Percentiles rank a stretch among this genome's conserved stretches.
phyloP scores from a whole-genome alignment of 805 yeast genomes.

The Wickerhamiella vanderwaltii region DNA sequence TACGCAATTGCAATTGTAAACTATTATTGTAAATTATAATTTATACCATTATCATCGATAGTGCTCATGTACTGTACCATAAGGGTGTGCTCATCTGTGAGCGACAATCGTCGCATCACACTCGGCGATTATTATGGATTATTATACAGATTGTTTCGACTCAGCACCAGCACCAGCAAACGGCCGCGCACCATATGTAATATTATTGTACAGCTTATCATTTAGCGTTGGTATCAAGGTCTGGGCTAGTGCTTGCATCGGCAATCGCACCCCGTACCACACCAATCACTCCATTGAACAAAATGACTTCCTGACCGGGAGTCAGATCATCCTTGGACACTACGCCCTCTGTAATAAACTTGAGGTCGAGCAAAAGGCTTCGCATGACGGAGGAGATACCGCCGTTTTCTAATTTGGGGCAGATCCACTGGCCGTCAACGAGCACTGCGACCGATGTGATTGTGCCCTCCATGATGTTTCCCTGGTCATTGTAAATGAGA shows the following conservation, averaged over 20 bases:
- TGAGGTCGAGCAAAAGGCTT: slow-evolving; percentile 44
- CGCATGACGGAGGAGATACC: slow-evolving; percentile 79
- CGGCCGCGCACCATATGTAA: no score
- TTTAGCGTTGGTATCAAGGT: no score
- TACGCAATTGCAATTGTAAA: no score
- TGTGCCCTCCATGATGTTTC: slow-evolving; percentile 66
- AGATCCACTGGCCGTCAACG: slow-evolving; percentile 50
- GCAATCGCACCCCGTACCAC: slow-evolving; percentile 32
- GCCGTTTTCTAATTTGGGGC: slow-evolving; percentile 67
- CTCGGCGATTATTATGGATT: no score
- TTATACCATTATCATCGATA: background rate
- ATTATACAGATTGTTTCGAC: no score
- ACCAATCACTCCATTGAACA: slow-evolving; percentile 79
- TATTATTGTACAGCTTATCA: no score
- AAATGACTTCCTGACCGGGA: slow-evolving; percentile 55
- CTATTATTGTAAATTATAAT: no score
- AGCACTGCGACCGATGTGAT: slow-evolving; percentile 66
- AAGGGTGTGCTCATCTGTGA: no score
- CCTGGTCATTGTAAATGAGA: slow-evolving; percentile 48
- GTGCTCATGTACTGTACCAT: no score
- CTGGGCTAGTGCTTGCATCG: no score
- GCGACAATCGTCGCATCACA: no score
- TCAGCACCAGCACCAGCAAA: no score
- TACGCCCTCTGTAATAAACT: slow-evolving; percentile 42
- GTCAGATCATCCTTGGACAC: slow-evolving; percentile 36